Evolutionary conservation across 352 stramenopile genomes (phyloP).

Genomic region (Pythium biforme): DNA sequence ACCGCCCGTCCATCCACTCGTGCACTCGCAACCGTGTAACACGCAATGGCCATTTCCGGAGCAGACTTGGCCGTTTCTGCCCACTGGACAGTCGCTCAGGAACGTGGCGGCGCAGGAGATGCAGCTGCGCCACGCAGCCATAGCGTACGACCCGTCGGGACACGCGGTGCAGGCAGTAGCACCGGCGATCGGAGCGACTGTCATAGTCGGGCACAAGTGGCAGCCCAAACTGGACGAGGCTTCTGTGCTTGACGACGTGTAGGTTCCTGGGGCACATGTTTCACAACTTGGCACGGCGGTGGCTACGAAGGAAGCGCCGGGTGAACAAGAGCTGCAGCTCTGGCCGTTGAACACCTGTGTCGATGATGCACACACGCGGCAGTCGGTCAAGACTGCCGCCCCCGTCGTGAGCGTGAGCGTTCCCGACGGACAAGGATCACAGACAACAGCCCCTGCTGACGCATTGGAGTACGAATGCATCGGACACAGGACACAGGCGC

Average conservation of each 20-base stretch:
- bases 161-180: constrained; percentile 38
- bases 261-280: constrained; percentile 45
- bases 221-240: constrained; percentile 31
- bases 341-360: constrained; percentile 35
- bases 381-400: constrained; percentile 31
- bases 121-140: constrained; percentile 56
- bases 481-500: constrained; percentile 47
- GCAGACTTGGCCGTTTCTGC: constrained; percentile 58
- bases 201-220: constrained; percentile 45
- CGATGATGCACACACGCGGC: constrained; percentile 28
- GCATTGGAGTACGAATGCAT: constrained; percentile 36
- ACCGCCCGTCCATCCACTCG: constrained; percentile 34
- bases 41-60: constrained; percentile 54
- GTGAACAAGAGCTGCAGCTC: constrained; percentile 21
- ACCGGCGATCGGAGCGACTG: constrained; percentile 22
- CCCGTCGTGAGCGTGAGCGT: constrained; percentile 32
- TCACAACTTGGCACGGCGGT: constrained; percentile 5
- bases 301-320: constrained; percentile 1
- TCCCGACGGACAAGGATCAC: constrained; percentile 23
- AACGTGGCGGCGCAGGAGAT: constrained; percentile 41
- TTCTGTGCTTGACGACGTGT: constrained; percentile 17
- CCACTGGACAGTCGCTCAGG: constrained; percentile 37
- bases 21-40: constrained; percentile 52
- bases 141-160: constrained; percentile 36
- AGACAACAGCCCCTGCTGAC: neutral